These are phyloP conservation scores for Pyrrhoderma noxium DNA, from an alignment of 1,284 basidiomycete genomes.

Conservation along the genomic window DNA sequence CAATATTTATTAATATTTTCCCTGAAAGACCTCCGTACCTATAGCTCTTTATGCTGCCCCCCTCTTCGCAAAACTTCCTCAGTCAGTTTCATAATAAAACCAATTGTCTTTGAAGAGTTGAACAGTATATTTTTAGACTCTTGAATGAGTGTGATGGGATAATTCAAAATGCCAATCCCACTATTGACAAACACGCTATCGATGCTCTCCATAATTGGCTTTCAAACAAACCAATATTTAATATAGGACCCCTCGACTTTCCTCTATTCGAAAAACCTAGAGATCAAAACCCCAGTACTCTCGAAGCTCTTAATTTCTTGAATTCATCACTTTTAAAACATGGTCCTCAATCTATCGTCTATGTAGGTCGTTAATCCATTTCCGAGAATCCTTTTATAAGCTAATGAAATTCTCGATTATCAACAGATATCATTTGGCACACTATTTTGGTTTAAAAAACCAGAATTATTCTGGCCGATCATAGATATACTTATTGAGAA, in stretches of 20 bases:
- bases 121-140: neutral
- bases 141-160: constrained; percentile 12
- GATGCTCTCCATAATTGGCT: constrained; percentile 3
- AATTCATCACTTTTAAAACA: constrained; percentile 5
- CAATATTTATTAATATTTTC: neutral
- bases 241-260: constrained; percentile 6
- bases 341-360: constrained; percentile 13
- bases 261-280: neutral
- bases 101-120: neutral
- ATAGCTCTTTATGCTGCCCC: too few species aligned
- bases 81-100: too few species aligned
- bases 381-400: neutral
- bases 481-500: constrained; percentile 9
- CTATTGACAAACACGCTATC: constrained; percentile 5
- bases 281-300: too few species aligned
- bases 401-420: too few species aligned
- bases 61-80: too few species aligned
- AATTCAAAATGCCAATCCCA: constrained; percentile 6
- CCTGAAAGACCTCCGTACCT: too few species aligned
- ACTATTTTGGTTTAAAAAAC: constrained; percentile 13
- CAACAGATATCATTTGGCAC: constrained; percentile 18
- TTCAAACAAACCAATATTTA: neutral
- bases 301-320: constrained; percentile 2
- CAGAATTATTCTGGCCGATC: constrained; percentile 13
- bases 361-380: constrained; percentile 6